Base-by-base conservation (phyloP, 257 asterid genomes). In the Gentiana straminea region DNA sequence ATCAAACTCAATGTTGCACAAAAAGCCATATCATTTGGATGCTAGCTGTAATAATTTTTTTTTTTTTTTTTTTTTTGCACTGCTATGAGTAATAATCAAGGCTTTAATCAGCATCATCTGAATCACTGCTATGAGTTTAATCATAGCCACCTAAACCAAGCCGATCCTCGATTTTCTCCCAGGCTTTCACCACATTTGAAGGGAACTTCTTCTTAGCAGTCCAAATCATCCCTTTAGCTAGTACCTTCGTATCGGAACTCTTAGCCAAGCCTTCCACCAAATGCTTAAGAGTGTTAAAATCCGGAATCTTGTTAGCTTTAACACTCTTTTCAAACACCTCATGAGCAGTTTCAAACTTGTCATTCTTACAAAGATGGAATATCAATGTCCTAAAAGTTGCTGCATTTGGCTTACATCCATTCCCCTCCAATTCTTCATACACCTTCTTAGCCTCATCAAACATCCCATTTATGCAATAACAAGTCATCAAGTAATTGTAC, bases 381-480 rank as follows among this genome's bases (percentile, higher is more conserved):
- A 84, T 65, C 80, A 84, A 56, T 12, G 77, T 82, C 76, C 92
- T 79, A 64, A 72, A 84, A 39, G 96, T 86, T 13, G 87, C 79
- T 0, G 84, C 67, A 68, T 82, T 86, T 2, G 96, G 92, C 0
- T 75, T 65, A 59, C 73, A 72, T 13, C 81, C 78, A 55, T 79
- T 84, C 7, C 36, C 63, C 70, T 69, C 73, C 75, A 81, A 56
- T 57, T 76, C 86, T 46, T 68, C 73, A 46, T 74, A 90, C 7
- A 81, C 89, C 85, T 76, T 64, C 47, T 68, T 60, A 4, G 95
- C 98, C 60, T 84, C 92, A 63, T 84, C 86, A 69, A 84, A 70
- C 89, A 67, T 79, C 41, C 76, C 80, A 52, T 75, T 84, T 56
- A 35, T 48, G 60, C 79, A 77, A 63, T 86, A 84, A 71, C 82